Evolutionary conservation across 331 rosid species (phyloP), one percentile per base, ranked within the genome.

Genomic region (Pyrus hybrid): DNA sequence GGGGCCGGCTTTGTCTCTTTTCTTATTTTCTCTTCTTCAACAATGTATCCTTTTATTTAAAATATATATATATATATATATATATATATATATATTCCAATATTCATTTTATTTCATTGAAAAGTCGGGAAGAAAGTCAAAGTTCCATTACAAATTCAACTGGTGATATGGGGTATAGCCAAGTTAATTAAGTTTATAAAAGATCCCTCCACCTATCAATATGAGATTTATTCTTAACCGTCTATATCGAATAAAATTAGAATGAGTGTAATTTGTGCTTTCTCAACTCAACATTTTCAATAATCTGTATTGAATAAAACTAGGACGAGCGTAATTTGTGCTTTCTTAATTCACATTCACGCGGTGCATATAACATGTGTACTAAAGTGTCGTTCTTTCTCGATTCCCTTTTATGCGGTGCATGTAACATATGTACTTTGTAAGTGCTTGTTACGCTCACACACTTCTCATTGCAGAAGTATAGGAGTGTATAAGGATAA

Each of bases 1-100:
- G 43, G 49, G 77, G 72, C 8, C 33, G 81, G 12, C 77, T n/a
- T 41, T 21, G 71, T 72, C 70, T 26, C 11, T 41, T 17, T 65
- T 8, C 21, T 63, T 7, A 8, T n/a, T 58, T 13, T 8, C 7
- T 9, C 45, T 8, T 35, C 12, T 37, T 26, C 33, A 61, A 61
- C n/a, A 16, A 17, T 17, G 56, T 6, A 49, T 49, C 56, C 3
- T 17, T 16, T 16, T 16, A 16, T 17, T 49, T n/a, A n/a, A n/a
- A n/a, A n/a, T n/a, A n/a, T n/a, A n/a, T n/a, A n/a, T n/a, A n/a
- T n/a, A n/a, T n/a, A n/a, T n/a, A n/a, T n/a, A n/a, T n/a, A n/a
- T n/a, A n/a, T n/a, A n/a, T n/a, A n/a, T n/a, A n/a, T n/a, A n/a
- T n/a, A n/a, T n/a, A 57, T 21, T 56, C 26, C 23, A 12, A 1